Base-by-base conservation (phyloP, 2,329 filamentous ascomycete genomes). In the Calonectria honghensis region DNA sequence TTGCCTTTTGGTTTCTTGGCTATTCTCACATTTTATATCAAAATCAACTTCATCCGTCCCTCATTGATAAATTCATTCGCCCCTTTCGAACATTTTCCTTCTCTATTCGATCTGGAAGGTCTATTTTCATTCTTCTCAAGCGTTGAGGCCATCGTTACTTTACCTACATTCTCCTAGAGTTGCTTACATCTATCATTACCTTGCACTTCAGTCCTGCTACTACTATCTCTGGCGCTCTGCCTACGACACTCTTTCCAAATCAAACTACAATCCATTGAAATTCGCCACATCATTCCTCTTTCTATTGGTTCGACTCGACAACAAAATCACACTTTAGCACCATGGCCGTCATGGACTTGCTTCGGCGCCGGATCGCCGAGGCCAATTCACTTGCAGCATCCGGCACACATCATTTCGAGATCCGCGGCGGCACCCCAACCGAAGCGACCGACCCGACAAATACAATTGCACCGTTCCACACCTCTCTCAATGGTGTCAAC, bases 401-500 rank as follows among this genome's bases (percentile, higher is more conserved):
- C 32, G 79, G 81, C 5, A 13, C n/a, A 63, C 84, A 82, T 27
- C 77, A 59, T 39, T 41, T 85, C 69, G 73, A 83, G 68, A 70
- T 74, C 67, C 81, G 83, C 73, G 78, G 67, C 39, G 75, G 82
- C 27, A 65, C 20, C 9, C 9, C 45, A 24, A 48, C 79, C 52
- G 75, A 79, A 74, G 80, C 81, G 74, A 79, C 82, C 75, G 81
- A 83, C 59, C 82, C 87, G 31, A 86, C 84, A 50, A 85, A 87
- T 29, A 90, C 89, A 27, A 90, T 93, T 72, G 87, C 89, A 16
- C 89, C 90, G 24, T 93, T 88, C 82, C 87, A 89, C 78, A 89
- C 88, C 35, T 87, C 86, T 59, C 87, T 93, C 75, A 90, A 89
- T 79, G 92, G 92, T 70, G 91, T 93, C 76, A 90, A 92, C 79